Evolutionary conservation across 768 basidiomycete genomes (phyloP), one percentile per base, ranked within the genome.

Genomic region (Leccinellum rugosiceps): DNA sequence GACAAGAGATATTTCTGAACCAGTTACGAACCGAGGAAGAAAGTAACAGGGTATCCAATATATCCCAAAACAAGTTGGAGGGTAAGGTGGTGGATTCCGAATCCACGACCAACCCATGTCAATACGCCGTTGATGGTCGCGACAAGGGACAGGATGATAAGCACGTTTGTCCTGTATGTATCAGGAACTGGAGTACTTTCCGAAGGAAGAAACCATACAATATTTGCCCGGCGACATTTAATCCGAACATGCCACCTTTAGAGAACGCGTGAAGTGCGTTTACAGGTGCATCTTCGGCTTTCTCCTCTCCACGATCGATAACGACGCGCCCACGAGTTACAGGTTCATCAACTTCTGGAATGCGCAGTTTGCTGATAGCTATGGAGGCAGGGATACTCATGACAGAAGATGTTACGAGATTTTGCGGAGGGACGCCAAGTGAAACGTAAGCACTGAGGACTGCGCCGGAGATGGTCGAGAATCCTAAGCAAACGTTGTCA

Each of bases 321-420:
- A 88, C 82, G 57, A 94, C 81, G 32, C 77, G 83, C 13, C 93
- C 93, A 32, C 89, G 87, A 28, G 93, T 94, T 45, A 93, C 82
- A 28, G 93, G 93, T 62, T 90, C 90, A 19, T 94, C 93, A 26
- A 79, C 70, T 75, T 96, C 94, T 0, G 94, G 94, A 32, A 86
- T 62, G 45, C 93, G 90, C 65, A 95, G 78, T 74, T 96, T 96
- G 69, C 87, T 89, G 66, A 96, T 94, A 2, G 93, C 83, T 69
- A 96, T 94, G 14, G 92, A 94, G 0, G 94, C 94, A 19, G 94
- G 94, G 59, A 97, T 96, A 70, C 87, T 90, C 94, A 96, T 96
- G 58, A 95, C 88, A 8, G 91, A 92, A 6, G 94, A 88, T 3
- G 93, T 94, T 64, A 94, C 78, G 23, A 93, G 78, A 67, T 90